A percentile compares a stretch with the other conserved stretches of the same genome.
phyloP scores from a whole-genome alignment of 108 stramenopile genomes.

The Chaetoceros tenuissimus region DNA sequence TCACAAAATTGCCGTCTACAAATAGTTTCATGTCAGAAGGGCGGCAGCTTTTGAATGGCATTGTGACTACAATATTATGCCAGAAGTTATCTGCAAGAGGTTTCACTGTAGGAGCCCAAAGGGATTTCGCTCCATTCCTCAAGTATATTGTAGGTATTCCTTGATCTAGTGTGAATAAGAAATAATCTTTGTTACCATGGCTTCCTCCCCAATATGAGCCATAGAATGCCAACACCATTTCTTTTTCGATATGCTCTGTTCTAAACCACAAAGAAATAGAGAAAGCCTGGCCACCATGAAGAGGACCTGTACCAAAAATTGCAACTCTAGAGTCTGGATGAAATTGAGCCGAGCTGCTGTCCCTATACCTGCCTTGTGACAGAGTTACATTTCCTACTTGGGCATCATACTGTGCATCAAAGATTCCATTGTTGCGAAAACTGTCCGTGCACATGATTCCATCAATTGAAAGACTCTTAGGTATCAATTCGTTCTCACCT shows the following conservation, averaged over 20 bases:
- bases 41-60: constrained; percentile 4
- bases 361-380: not conserved
- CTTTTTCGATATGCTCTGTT: not conserved
- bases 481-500: not conserved
- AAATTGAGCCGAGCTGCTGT: too few relatives aligned
- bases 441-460: constrained; percentile 3
- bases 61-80: constrained; percentile 2
- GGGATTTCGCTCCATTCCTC: not conserved
- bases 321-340: not conserved
- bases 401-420: constrained; percentile 3
- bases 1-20: not conserved
- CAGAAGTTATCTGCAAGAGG: constrained; percentile 2
- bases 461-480: not conserved
- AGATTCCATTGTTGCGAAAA: constrained; percentile 1
- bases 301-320: constrained; percentile 2
- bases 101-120: not conserved
- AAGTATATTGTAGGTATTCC: not conserved
- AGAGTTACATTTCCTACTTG: constrained; percentile 2
- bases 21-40: not conserved
- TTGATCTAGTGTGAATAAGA: not conserved
- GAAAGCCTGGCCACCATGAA: not conserved
- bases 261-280: constrained; percentile 4
- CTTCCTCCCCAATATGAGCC: not conserved
- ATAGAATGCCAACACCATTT: not conserved
- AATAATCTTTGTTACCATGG: not conserved